Percentiles rank a stretch among this genome's conserved stretches.
phyloP scores from a whole-genome alignment of 2,329 filamentous ascomycete genomes.

The Clarireedia homoeocarpa region DNA sequence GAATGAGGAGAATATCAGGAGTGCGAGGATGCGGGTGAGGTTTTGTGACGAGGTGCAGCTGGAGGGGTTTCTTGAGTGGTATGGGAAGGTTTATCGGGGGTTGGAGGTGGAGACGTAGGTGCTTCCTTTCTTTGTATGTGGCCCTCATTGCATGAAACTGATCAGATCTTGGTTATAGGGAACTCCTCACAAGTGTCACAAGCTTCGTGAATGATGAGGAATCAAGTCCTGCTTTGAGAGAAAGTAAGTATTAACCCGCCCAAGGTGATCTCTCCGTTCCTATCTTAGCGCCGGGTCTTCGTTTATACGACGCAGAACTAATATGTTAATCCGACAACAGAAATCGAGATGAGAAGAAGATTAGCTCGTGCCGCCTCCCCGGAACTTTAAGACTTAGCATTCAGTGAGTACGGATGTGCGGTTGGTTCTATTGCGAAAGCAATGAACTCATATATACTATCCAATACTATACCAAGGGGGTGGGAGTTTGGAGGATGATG shows the following conservation, averaged over 20 bases:
- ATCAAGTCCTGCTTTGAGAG: background rate
- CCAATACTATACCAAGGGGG: too few species aligned
- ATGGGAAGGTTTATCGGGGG: background rate
- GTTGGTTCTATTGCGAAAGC: too few species aligned
- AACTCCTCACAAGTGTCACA: background rate
- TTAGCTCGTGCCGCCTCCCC: background rate
- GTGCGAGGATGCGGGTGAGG: background rate
- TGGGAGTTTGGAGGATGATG: too few species aligned
- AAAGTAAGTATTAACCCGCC: background rate
- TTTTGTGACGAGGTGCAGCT: background rate
- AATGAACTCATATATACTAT: too few species aligned
- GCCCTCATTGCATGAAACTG: background rate
- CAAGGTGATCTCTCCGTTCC: too few species aligned
- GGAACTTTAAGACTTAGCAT: too few species aligned
- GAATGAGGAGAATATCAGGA: background rate
- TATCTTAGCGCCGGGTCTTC: too few species aligned
- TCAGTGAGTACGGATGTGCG: too few species aligned
- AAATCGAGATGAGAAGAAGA: background rate
- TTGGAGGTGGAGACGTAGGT: background rate
- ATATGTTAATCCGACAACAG: background rate
- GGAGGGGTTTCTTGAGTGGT: background rate
- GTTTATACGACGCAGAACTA: background rate
- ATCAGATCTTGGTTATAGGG: background rate
- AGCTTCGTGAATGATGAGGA: background rate
- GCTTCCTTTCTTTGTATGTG: background rate